phyloP scores from a whole-genome alignment of 768 basidiomycete genomes.

The Rhodotorula kratochvilovae region DNA sequence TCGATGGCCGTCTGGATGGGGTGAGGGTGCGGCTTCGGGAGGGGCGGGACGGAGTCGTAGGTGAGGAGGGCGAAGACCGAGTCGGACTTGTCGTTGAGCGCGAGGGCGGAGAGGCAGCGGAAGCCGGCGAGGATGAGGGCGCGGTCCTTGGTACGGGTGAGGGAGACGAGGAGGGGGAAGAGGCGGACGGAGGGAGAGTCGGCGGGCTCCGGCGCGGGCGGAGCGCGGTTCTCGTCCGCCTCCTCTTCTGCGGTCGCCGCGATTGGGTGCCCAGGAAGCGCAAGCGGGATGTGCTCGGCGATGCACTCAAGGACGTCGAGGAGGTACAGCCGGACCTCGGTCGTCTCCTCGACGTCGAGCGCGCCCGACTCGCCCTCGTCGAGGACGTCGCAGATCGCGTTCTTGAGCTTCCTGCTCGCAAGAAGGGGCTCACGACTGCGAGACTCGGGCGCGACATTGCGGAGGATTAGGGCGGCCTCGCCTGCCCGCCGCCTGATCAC shows the following conservation, averaged over 20 bases:
- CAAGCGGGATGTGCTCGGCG: conserved; percentile 36
- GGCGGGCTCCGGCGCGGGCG: conserved; percentile 37
- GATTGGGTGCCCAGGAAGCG: conserved; percentile 27
- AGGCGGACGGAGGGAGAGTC: conserved; percentile 54
- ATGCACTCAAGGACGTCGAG: conserved; percentile 46
- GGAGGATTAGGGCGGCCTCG: conserved; percentile 76
- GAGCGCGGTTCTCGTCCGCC: conserved; percentile 17
- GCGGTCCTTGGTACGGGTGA: conserved; percentile 60
- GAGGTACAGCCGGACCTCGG: conserved; percentile 48
- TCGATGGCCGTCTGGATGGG: conserved; percentile 39
- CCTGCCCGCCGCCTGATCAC: conserved; percentile 61
- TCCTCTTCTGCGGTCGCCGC: neutral
- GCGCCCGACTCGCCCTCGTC: conserved; percentile 20
- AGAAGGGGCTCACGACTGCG: conserved; percentile 63
- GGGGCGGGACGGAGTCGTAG: conserved; percentile 8
- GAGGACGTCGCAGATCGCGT: conserved; percentile 29
- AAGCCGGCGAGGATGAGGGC: conserved; percentile 68
- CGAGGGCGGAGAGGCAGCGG: conserved; percentile 58
- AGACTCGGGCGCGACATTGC: conserved; percentile 71
- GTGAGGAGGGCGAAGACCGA: conserved; percentile 35
- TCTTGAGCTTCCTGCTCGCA: conserved; percentile 47
- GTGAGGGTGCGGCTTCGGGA: conserved; percentile 23
- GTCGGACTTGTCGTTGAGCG: conserved; percentile 39
- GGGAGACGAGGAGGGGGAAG: conserved; percentile 49
- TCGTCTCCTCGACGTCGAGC: conserved; percentile 26